Evolutionary conservation across 208 protist genomes (phyloP).

Genomic region (Entamoeba dispar): DNA sequence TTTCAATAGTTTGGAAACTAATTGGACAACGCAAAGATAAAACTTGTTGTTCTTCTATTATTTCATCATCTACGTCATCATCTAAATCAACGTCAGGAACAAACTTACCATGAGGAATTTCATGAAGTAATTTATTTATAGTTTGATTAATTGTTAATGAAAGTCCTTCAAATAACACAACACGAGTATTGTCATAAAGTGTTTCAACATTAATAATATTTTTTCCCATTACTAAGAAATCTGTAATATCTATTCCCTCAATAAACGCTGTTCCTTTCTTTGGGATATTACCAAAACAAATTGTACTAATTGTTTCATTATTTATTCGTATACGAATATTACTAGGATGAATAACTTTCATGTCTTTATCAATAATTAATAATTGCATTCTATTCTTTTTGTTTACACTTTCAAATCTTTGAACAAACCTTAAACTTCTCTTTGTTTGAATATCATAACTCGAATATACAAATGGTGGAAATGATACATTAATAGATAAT

Average conservation of each 20-base stretch:
- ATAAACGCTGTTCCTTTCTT: not conserved
- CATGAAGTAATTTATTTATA: not conserved
- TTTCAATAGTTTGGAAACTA: not conserved
- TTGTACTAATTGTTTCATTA: not conserved
- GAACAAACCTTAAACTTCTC: not conserved
- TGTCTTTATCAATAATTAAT: not conserved
- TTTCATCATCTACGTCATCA: not conserved
- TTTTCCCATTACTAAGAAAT: not conserved
- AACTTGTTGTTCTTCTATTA: not conserved
- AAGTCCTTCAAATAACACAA: not conserved
- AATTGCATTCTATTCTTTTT: not conserved
- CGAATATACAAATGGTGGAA: not conserved
- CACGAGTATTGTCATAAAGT: not conserved
- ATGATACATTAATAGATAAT: not conserved
- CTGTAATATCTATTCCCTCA: not conserved
- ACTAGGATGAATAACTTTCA: not conserved
- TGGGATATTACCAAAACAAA: not conserved
- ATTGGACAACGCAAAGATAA: not conserved
- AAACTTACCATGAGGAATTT: not conserved
- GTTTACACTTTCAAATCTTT: not conserved
- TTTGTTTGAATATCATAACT: not conserved
- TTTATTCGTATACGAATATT: not conserved
- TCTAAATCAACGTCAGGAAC: not conserved
- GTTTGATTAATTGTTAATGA: not conserved
- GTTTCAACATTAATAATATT: not conserved